Base-by-base conservation (phyloP, 2,329 filamentous ascomycete species). In the Parascedosporium putredinis region DNA sequence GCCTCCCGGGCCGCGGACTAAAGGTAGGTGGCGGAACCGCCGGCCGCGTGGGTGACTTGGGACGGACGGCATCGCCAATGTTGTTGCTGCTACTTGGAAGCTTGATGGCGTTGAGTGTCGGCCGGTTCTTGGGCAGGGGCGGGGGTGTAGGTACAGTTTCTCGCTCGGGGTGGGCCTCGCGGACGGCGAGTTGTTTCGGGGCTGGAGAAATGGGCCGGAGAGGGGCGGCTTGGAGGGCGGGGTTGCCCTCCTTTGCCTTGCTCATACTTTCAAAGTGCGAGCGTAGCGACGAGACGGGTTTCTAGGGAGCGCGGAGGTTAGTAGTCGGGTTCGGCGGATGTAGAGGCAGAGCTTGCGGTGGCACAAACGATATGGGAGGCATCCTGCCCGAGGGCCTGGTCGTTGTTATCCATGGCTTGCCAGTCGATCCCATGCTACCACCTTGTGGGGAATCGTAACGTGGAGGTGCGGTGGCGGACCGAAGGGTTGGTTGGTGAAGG, bases 181-280 rank as follows among this genome's bases (percentile, higher is more conserved):
- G 67, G 10, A 69, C 59, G 51, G 63, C 63, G 22, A 70, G 68
- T 24, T 73, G 69, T 55, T 72, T 75, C 8, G 62, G 63, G 6
- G 44, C 31, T 20, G 66, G 64, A 9, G 67, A 68, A 34, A 63
- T 57, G 18, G 63, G 59, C 49, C 64, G 62, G 16, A 62, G 58
- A 29, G 59, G 57, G 25, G 58, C 53, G 29, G 48, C 24, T 36
- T 48, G 16, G 27, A 52, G 60, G 23, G 61, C 52, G 23, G 58
- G 54, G 43, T 57, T 59, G 57, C 58, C 64, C 52, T 70, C 64
- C 50, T 69, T 69, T 49, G 64, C 55, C 61, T 73, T 78, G 55
- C 76, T 72, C 70, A 91, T 81, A 61, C 84, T 88, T 71, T 93
- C 87, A 64, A 91, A 93, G 58, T 86, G 83, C 55, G 85, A 87